Conservation (phyloP, 768 basidiomycete species). For the Termitomyces sp. region DNA sequence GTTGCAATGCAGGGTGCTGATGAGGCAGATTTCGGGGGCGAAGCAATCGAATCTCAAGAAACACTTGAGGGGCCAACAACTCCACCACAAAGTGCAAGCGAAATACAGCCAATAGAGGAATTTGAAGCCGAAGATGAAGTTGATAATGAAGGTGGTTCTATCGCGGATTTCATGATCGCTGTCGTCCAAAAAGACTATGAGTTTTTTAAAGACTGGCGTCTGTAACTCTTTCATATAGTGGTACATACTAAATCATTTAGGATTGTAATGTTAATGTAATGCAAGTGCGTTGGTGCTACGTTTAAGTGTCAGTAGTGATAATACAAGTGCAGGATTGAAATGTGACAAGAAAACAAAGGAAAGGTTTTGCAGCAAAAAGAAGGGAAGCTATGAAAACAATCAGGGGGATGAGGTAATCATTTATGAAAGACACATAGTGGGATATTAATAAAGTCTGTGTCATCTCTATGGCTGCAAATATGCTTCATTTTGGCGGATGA, state of each 20-base stretch:
- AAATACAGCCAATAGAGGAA: slow-evolving; percentile 29
- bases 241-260: slow-evolving; percentile 5
- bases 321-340: background rate
- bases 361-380: background rate
- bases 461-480: background rate
- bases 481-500: slow-evolving; percentile 10
- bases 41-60: slow-evolving; percentile 23
- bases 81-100: slow-evolving; percentile 19
- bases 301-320: background rate
- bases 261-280: background rate
- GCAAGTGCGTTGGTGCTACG: background rate
- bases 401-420: too few relatives aligned
- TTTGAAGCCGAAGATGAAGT: slow-evolving; percentile 40
- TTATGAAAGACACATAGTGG: background rate
- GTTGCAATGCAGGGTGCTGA: slow-evolving; percentile 73
- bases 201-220: slow-evolving; percentile 70
- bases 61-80: slow-evolving; percentile 4
- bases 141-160: slow-evolving; percentile 60
- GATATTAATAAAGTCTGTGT: background rate
- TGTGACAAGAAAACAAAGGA: background rate
- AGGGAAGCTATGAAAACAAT: background rate
- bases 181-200: slow-evolving; percentile 61
- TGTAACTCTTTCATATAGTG: slow-evolving; percentile 29
- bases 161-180: slow-evolving; percentile 83
- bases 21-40: slow-evolving; percentile 73